Evolutionary conservation across 352 stramenopile species (phyloP).

Genomic region (Thalassiosira mediterranea): DNA sequence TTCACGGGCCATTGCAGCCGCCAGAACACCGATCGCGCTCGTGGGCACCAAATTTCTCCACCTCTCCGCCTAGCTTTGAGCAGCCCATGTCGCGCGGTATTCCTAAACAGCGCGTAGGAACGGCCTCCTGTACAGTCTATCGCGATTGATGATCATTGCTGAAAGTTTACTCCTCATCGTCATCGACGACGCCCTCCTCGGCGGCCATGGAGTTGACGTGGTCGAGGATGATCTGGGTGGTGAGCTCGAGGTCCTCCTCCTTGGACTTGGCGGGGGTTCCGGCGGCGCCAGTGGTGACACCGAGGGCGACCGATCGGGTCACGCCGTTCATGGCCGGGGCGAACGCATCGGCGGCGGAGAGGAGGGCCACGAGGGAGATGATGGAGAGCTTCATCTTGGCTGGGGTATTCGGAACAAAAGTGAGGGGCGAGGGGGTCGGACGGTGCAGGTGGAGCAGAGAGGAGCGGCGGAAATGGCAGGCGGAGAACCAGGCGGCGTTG

Average conservation of each 20-base stretch:
- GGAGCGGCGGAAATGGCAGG: background rate
- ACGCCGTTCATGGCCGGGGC: slow-evolving; percentile 4
- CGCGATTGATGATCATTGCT: no score
- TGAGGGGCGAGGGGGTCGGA: background rate
- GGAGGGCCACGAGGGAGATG: slow-evolving; percentile 23
- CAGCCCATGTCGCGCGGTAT: background rate
- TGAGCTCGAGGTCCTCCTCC: slow-evolving; percentile 46
- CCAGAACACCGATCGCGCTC: no score
- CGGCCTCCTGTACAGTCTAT: no score
- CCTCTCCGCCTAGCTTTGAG: background rate
- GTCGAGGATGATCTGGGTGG: slow-evolving; percentile 39
- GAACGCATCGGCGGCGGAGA: slow-evolving; percentile 25
- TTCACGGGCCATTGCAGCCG: no score
- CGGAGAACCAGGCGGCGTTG: background rate
- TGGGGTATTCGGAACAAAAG: background rate
- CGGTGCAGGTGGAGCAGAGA: background rate
- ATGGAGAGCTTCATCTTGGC: slow-evolving; percentile 40
- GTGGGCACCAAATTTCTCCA: slow-evolving; percentile 1
- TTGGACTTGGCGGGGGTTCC: slow-evolving; percentile 23
- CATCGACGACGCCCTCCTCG: slow-evolving; percentile 24
- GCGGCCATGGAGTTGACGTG: slow-evolving; percentile 17
- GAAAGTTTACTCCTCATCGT: slow-evolving; percentile 40
- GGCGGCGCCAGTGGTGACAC: slow-evolving; percentile 16
- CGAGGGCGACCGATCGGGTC: slow-evolving; percentile 9
- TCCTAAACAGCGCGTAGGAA: no score